A percentile compares a stretch with the other conserved stretches of the same genome.
phyloP scores from a whole-genome alignment of 1,139 yeast genomes.

The Magnusiomyces tetraspermus region DNA sequence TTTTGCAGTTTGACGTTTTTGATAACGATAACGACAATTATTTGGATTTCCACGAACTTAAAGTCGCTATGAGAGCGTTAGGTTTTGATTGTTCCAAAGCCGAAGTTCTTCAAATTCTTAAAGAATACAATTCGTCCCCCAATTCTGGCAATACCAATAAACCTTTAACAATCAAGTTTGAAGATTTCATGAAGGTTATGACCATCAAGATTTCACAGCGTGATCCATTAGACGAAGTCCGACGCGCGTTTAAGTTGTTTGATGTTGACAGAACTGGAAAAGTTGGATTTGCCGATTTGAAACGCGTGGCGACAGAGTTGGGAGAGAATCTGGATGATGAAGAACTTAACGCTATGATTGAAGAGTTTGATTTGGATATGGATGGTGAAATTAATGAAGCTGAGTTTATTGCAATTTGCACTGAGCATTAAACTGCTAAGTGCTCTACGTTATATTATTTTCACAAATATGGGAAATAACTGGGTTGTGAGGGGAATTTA shows the following conservation, averaged over 20 bases:
- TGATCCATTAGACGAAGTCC: slow-evolving; percentile 88
- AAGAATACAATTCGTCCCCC: slow-evolving; percentile 40
- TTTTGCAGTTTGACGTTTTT: slow-evolving; percentile 72
- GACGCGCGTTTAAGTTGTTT: slow-evolving; percentile 80
- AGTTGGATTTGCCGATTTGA: slow-evolving; percentile 56
- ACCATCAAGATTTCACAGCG: slow-evolving; percentile 70
- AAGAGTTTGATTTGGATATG: slow-evolving; percentile 91
- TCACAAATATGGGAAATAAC: too few species aligned
- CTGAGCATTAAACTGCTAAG: slow-evolving; percentile 47
- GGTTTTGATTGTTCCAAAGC: slow-evolving; percentile 81
- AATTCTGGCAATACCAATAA: neutral
- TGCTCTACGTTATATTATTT: too few species aligned
- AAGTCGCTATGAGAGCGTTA: slow-evolving; percentile 85
- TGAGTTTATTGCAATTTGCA: slow-evolving; percentile 85
- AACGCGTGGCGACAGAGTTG: slow-evolving; percentile 84
- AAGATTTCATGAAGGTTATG: slow-evolving; percentile 61
- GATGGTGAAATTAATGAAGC: slow-evolving; percentile 93
- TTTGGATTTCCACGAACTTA: slow-evolving; percentile 84
- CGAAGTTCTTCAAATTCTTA: slow-evolving; percentile 72
- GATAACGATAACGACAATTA: slow-evolving; percentile 89
- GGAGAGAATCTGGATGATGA: slow-evolving; percentile 91
- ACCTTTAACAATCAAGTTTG: slow-evolving; percentile 43
- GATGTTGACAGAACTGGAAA: slow-evolving; percentile 86
- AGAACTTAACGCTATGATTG: slow-evolving; percentile 93
- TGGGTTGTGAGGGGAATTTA: too few species aligned